Conservation (phyloP, 257 asterid genomes). For the Ballota nigra region DNA sequence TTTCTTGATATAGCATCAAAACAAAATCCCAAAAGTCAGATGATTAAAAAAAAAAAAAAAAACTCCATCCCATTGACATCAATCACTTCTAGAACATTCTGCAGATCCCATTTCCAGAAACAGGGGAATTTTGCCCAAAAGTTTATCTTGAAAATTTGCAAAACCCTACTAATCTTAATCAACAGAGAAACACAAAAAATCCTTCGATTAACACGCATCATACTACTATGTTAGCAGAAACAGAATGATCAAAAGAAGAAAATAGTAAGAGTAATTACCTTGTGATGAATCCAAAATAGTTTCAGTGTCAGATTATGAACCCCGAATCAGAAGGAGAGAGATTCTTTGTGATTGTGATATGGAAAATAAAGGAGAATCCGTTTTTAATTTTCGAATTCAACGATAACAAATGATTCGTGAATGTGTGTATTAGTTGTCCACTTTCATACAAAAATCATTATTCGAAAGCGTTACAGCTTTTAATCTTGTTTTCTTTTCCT, state of each 20-base stretch:
- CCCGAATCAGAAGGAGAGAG: slow-evolving; percentile 8
- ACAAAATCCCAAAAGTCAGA: slow-evolving; percentile 7
- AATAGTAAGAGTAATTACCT: slow-evolving; percentile 14
- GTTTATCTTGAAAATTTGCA: slow-evolving; percentile 2
- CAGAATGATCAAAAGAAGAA: slow-evolving; percentile 7
- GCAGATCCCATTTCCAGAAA: slow-evolving; percentile 26
- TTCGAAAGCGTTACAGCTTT: slow-evolving; percentile 9
- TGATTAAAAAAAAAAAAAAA: background rate
- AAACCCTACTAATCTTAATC: slow-evolving; percentile 10
- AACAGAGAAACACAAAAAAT: background rate
- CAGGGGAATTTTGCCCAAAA: background rate
- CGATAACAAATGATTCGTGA: background rate
- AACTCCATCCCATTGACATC: background rate
- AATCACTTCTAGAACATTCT: background rate
- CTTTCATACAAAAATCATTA: background rate
- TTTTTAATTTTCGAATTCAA: slow-evolving; percentile 30
- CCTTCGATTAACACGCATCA: background rate
- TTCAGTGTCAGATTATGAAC: background rate
- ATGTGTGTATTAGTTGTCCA: slow-evolving; percentile 15
- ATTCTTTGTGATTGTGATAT: background rate
- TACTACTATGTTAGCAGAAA: background rate
- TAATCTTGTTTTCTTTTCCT: background rate
- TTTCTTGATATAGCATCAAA: slow-evolving; percentile 6
- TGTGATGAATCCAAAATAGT: background rate
- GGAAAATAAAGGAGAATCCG: background rate